Percentiles rank a stretch among this genome's conserved stretches.
Conservation (phyloP, 75 land plant species). For the Picea glauca region DNA sequence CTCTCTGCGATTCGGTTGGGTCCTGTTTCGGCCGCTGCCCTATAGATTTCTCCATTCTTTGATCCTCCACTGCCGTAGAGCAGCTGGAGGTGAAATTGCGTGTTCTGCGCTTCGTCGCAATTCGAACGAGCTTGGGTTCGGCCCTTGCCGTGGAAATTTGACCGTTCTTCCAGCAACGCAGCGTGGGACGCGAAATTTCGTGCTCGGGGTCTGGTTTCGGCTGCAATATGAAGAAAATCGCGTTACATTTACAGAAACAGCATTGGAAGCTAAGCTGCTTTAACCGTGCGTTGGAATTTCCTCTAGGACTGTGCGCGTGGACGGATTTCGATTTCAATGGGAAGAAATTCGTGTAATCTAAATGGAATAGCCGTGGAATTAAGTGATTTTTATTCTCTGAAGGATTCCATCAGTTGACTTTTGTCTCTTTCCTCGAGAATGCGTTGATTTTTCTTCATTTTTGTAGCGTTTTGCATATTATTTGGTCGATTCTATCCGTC, state of each 20-base stretch:
- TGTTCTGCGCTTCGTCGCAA: background rate
- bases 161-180: background rate
- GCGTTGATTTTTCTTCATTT: no score
- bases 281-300: no score
- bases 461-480: background rate
- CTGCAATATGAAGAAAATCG: background rate
- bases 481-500: background rate
- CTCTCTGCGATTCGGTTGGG: background rate
- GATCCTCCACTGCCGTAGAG: background rate
- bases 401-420: background rate
- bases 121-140: background rate
- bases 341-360: no score
- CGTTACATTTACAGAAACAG: no score
- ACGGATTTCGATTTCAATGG: background rate
- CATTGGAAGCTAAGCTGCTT: no score
- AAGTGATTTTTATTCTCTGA: background rate
- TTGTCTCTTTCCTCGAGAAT: no score
- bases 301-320: background rate
- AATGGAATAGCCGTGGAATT: background rate
- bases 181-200: no score
- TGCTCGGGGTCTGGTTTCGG: background rate
- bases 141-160: constrained; percentile 2
- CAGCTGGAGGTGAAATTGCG: no score
- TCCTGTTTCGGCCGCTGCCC: background rate
- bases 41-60: background rate